A percentile compares a stretch with the other conserved stretches of the same genome.
Evolutionary conservation across 2,329 filamentous ascomycete genomes (phyloP).

Genomic region (Cyclaneusma minus): DNA sequence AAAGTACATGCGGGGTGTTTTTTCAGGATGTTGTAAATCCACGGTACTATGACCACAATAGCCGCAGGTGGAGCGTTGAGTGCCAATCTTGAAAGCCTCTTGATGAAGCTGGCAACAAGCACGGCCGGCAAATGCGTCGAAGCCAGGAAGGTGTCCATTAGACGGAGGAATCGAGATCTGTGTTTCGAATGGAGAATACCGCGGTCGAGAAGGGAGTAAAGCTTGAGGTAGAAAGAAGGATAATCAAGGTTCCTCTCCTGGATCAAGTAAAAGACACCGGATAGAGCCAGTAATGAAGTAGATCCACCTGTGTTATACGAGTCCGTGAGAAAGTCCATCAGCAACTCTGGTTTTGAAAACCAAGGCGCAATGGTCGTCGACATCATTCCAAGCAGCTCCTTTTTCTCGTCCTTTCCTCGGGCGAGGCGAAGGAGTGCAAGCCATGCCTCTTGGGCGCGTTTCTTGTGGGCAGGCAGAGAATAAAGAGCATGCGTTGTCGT

Average conservation of each 20-base stretch:
- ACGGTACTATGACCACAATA: slow-evolving; percentile 78
- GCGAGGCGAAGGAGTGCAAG: slow-evolving; percentile 55
- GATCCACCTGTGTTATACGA: slow-evolving; percentile 79
- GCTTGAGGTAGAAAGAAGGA: slow-evolving; percentile 80
- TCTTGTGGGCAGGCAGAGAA: slow-evolving; percentile 58
- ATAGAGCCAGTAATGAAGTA: slow-evolving; percentile 74
- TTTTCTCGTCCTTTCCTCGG: slow-evolving; percentile 59
- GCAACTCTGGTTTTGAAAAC: slow-evolving; percentile 74
- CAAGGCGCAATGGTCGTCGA: slow-evolving; percentile 70
- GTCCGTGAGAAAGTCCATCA: slow-evolving; percentile 95
- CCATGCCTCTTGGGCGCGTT: slow-evolving; percentile 76
- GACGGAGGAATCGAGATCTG: slow-evolving; percentile 80
- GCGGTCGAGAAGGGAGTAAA: slow-evolving; percentile 82
- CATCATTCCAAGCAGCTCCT: slow-evolving; percentile 60
- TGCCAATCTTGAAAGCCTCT: slow-evolving; percentile 70
- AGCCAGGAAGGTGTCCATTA: slow-evolving; percentile 77
- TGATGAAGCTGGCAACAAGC: slow-evolving; percentile 90
- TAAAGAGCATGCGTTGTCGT: slow-evolving; percentile 52
- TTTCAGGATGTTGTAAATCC: slow-evolving; percentile 90
- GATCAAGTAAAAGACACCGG: slow-evolving; percentile 90
- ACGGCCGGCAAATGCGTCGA: slow-evolving; percentile 87
- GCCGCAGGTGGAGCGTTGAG: slow-evolving; percentile 82
- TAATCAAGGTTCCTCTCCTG: slow-evolving; percentile 91
- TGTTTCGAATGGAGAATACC: slow-evolving; percentile 87
- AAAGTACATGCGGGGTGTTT: slow-evolving; percentile 83